These are phyloP conservation scores for Vitellaria paradoxa DNA, from an alignment of 179 eudicot genomes.

Conservation along the genomic window DNA sequence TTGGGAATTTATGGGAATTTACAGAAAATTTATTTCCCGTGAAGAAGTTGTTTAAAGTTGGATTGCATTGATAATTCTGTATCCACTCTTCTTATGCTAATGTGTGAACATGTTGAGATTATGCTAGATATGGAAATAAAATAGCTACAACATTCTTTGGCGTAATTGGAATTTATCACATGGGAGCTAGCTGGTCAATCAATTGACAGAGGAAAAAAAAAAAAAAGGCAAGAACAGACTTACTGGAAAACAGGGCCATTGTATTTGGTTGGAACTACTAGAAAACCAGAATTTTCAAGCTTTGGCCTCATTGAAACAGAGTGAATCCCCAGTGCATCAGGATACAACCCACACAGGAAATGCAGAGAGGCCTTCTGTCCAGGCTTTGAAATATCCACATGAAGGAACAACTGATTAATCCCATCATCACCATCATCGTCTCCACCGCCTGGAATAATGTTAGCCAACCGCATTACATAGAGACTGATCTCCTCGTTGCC, in stretches of 20 bases:
- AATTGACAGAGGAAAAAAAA: background rate
- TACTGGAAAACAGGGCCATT: conserved; percentile 73
- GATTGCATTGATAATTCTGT: too few relatives aligned
- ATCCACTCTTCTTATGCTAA: too few relatives aligned
- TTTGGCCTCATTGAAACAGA: conserved; percentile 83
- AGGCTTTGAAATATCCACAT: conserved; percentile 73
- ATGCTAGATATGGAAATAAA: too few relatives aligned
- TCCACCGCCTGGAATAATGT: conserved; percentile 40
- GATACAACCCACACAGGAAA: conserved; percentile 88
- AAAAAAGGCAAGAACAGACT: conserved; percentile 23
- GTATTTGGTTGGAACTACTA: conserved; percentile 44
- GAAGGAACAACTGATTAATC: conserved; percentile 82
- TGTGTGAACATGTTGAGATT: too few relatives aligned
- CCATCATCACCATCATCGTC: conserved; percentile 48
- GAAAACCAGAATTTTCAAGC: conserved; percentile 41
- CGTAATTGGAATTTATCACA: too few relatives aligned
- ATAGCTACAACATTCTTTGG: too few relatives aligned
- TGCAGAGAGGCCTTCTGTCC: conserved; percentile 55
- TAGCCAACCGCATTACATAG: conserved; percentile 75
- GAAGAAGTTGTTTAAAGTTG: too few relatives aligned
- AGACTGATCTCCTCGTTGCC: conserved; percentile 73
- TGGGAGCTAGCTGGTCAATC: too few relatives aligned
- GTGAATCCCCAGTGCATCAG: conserved; percentile 90
- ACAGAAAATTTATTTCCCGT: background rate
- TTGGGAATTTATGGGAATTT: background rate